Percentiles rank a stretch among this genome's conserved stretches.
phyloP scores from a whole-genome alignment of 495 filamentous ascomycete species.

The Talaromyces ruber region DNA sequence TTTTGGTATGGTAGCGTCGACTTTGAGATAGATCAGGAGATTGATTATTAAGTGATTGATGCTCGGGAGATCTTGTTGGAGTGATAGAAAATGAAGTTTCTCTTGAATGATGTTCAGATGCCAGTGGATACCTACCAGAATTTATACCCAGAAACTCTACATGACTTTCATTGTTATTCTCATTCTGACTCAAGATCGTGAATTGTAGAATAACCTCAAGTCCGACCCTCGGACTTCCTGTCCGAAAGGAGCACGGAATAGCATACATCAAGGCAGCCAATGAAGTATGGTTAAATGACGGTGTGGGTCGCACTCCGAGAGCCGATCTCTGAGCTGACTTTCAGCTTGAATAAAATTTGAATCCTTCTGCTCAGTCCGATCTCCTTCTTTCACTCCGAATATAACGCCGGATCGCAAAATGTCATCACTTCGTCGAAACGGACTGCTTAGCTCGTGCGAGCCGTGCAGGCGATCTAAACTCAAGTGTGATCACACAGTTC shows the following conservation, averaged over 20 bases:
- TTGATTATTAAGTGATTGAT: not conserved
- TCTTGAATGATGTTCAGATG: not conserved
- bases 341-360: not conserved
- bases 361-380: not conserved
- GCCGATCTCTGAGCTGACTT: not conserved
- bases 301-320: slow-evolving; percentile 3
- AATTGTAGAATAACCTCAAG: not conserved
- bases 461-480: slow-evolving; percentile 45
- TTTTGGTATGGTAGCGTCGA: not conserved
- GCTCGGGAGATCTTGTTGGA: not conserved
- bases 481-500: slow-evolving; percentile 31
- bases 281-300: not conserved
- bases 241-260: not conserved
- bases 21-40: not conserved
- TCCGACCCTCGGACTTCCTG: not conserved
- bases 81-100: not conserved
- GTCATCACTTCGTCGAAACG: slow-evolving; percentile 26
- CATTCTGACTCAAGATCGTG: not conserved
- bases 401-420: not conserved
- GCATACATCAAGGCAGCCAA: not conserved
- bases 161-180: not conserved
- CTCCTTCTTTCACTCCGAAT: not conserved
- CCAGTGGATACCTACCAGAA: not conserved
- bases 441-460: slow-evolving; percentile 41
- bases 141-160: not conserved